Evolutionary conservation across 805 yeast species (phyloP).

Genomic region (Metschnikowia similis): DNA sequence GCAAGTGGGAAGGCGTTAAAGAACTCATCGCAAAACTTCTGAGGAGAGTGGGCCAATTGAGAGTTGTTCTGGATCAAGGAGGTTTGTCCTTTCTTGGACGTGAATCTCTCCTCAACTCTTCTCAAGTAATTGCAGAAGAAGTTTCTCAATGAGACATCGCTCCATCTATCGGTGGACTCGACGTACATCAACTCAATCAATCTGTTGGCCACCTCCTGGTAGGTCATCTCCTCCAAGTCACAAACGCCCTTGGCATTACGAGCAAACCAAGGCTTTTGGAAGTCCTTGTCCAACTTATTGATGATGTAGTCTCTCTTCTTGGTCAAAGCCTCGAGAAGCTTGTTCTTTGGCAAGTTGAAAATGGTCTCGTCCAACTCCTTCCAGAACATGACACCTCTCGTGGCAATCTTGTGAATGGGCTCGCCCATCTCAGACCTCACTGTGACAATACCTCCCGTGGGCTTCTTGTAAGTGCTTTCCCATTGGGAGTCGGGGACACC

Average conservation of each 20-base stretch:
- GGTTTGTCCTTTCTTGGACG: slow-evolving; percentile 45
- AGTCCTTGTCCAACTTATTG: slow-evolving; percentile 82
- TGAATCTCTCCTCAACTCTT: slow-evolving; percentile 96
- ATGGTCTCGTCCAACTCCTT: slow-evolving; percentile 93
- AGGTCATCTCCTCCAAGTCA: slow-evolving; percentile 94
- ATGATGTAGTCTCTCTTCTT: slow-evolving; percentile 86
- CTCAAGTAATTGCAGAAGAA: slow-evolving; percentile 82
- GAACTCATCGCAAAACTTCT: slow-evolving; percentile 52
- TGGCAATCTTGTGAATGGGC: slow-evolving; percentile 97
- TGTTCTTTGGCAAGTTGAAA: slow-evolving; percentile 85
- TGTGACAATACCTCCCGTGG: slow-evolving; percentile 95
- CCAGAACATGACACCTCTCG: slow-evolving; percentile 97
- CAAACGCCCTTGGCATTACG: slow-evolving; percentile 71
- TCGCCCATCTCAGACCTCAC: slow-evolving; percentile 99
- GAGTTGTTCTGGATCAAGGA: slow-evolving; percentile 73
- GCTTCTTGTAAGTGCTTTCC: slow-evolving; percentile 92
- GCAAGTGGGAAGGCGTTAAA: slow-evolving; percentile 71
- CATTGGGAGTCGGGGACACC: slow-evolving; percentile 88
- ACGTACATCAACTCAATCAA: slow-evolving; percentile 86
- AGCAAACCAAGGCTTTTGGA: slow-evolving; percentile 98
- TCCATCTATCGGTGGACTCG: slow-evolving; percentile 76
- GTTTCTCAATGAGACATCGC: slow-evolving; percentile 80
- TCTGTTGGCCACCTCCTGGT: slow-evolving; percentile 84
- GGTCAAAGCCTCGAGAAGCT: slow-evolving; percentile 72
- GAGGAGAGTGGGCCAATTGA: slow-evolving; percentile 63